Percentiles rank a stretch among this genome's conserved stretches.
phyloP scores from a whole-genome alignment of 2,329 filamentous ascomycete species.

The Pseudonectria buxi region DNA sequence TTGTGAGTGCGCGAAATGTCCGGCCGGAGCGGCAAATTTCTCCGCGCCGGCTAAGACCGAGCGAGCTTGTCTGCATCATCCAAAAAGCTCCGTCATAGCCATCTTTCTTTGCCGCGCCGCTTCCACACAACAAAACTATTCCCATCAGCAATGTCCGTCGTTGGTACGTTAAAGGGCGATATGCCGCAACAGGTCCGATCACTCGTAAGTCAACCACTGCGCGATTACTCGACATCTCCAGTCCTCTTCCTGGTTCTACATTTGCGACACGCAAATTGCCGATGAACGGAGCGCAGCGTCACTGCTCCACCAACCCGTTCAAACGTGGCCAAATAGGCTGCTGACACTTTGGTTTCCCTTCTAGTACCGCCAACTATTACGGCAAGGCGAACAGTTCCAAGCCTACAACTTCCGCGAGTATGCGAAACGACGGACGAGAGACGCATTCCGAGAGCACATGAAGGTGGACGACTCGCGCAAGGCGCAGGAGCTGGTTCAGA shows the following conservation, averaged over 20 bases:
- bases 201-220: conserved; percentile 36
- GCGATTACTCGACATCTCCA: not conserved
- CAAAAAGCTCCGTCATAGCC: conserved; percentile 14
- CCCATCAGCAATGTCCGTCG: conserved; percentile 34
- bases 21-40: conserved; percentile 26
- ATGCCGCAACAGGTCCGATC: conserved; percentile 52
- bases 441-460: conserved; percentile 81
- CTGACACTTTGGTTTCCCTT: conserved; percentile 7
- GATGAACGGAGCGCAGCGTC: conserved; percentile 1
- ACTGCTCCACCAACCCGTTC: not conserved
- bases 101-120: conserved; percentile 7
- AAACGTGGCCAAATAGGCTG: not conserved
- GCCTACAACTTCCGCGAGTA: conserved; percentile 98
- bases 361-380: conserved; percentile 87
- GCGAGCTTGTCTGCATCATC: conserved; percentile 24
- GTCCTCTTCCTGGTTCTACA: conserved; percentile 1
- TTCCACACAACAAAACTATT: conserved; percentile 14
- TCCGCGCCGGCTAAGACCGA: conserved; percentile 31
- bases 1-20: conserved; percentile 6
- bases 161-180: conserved; percentile 40
- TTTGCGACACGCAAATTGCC: not conserved
- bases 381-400: conserved; percentile 79
- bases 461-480: conserved; percentile 63
- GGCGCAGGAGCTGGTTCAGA: conserved; percentile 84
- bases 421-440: conserved; percentile 79